Percentiles rank a stretch among this genome's conserved stretches.
Evolutionary conservation across 495 filamentous ascomycete species (phyloP).

Genomic region (Lasiosphaeris hirsuta): DNA sequence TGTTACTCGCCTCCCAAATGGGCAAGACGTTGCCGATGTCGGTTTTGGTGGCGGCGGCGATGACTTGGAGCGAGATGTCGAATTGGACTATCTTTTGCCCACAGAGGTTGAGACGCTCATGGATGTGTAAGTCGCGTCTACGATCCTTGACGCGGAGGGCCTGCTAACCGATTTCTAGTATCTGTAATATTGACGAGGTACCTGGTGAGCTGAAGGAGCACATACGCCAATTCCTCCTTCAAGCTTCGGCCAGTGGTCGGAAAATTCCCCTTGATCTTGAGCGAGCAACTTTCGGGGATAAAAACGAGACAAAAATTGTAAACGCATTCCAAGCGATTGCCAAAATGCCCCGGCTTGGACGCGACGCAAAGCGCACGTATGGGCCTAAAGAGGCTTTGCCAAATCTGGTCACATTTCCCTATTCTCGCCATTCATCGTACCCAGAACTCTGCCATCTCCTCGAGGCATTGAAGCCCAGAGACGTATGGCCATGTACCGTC

Average conservation of each 20-base stretch:
- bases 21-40: constrained; percentile 62
- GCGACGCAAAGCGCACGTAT: constrained; percentile 8
- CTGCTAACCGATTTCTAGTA: constrained; percentile 6
- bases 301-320: constrained; percentile 23
- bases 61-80: constrained; percentile 63
- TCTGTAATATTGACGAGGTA: constrained; percentile 16
- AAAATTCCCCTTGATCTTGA: constrained; percentile 36
- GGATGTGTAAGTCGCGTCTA: constrained; percentile 39
- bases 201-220: constrained; percentile 24
- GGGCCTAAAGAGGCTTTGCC: constrained; percentile 28
- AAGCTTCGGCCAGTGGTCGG: constrained; percentile 24
- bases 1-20: constrained; percentile 54
- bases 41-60: constrained; percentile 78
- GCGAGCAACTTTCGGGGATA: constrained; percentile 15
- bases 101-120: constrained; percentile 44
- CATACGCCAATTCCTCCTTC: constrained; percentile 25
- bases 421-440: constrained; percentile 88
- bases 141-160: neutral
- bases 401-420: constrained; percentile 64
- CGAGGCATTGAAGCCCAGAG: constrained; percentile 62
- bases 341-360: constrained; percentile 25
- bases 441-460: constrained; percentile 72
- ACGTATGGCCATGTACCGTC: constrained; percentile 84
- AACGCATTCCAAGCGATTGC: constrained; percentile 29
- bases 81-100: constrained; percentile 55